Conservation (phyloP, 768 basidiomycete species). For the Tylopilus plumbeoviolaceoides region DNA sequence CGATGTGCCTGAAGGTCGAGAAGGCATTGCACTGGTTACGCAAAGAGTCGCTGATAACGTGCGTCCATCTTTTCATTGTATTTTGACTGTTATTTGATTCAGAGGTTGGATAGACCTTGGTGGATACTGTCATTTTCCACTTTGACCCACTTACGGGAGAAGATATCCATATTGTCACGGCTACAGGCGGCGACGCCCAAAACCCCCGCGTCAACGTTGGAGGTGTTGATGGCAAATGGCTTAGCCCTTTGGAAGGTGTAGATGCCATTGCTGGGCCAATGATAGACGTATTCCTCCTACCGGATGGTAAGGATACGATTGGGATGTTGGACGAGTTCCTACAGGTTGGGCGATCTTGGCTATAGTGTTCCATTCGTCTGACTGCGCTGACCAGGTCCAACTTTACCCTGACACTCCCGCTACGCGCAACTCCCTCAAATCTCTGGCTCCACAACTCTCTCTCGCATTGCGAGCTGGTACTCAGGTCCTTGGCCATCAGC, state of each 20-base stretch:
- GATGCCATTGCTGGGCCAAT: slow-evolving; percentile 59
- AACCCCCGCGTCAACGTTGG: neutral
- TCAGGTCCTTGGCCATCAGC: slow-evolving; percentile 56
- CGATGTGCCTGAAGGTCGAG: slow-evolving; percentile 7
- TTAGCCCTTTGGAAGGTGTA: slow-evolving; percentile 49
- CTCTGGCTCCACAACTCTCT: slow-evolving; percentile 43
- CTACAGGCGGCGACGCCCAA: slow-evolving; percentile 5
- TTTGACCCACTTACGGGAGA: slow-evolving; percentile 76
- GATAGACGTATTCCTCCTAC: slow-evolving; percentile 56
- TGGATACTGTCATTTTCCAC: slow-evolving; percentile 74
- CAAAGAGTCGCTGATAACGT: slow-evolving; percentile 64
- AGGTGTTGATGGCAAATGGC: slow-evolving; percentile 15
- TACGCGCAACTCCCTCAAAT: slow-evolving; percentile 41
- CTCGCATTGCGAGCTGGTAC: slow-evolving; percentile 52
- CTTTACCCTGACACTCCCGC: slow-evolving; percentile 60
- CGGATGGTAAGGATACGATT: slow-evolving; percentile 44
- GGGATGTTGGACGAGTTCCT: slow-evolving; percentile 72
- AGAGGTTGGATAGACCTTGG: slow-evolving; percentile 41
- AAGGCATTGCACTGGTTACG: slow-evolving; percentile 60
- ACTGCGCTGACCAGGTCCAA: slow-evolving; percentile 41
- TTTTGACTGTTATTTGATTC: slow-evolving; percentile 3
- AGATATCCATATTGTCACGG: slow-evolving; percentile 36
- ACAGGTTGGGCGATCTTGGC: slow-evolving; percentile 45
- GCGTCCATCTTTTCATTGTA: slow-evolving; percentile 20
- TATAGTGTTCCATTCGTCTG: neutral